Conservation (phyloP, 2,329 filamentous ascomycete genomes). For the Tothia fuscella region DNA sequence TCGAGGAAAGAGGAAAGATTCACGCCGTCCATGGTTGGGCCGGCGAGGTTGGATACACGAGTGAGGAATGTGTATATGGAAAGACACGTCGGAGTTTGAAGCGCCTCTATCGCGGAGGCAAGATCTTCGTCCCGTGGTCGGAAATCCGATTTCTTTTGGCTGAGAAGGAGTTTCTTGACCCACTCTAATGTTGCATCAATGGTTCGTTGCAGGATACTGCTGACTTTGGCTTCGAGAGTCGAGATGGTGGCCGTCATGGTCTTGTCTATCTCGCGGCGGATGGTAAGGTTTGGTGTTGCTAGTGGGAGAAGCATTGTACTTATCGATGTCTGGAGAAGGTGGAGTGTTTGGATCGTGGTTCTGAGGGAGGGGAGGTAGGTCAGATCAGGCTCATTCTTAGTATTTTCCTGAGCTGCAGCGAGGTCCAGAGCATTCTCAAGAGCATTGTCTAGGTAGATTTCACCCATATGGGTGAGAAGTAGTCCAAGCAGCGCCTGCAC, state of each 20-base stretch:
- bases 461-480: slow-evolving; percentile 76
- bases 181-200: slow-evolving; percentile 66
- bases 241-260: slow-evolving; percentile 61
- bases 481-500: slow-evolving; percentile 75
- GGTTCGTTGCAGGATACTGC: slow-evolving; percentile 54
- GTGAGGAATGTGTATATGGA: slow-evolving; percentile 70
- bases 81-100: slow-evolving; percentile 79
- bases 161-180: slow-evolving; percentile 57
- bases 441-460: slow-evolving; percentile 59
- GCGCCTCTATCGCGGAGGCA: slow-evolving; percentile 49
- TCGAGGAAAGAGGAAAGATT: slow-evolving; percentile 74
- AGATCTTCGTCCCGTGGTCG: slow-evolving; percentile 67
- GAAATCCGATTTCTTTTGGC: slow-evolving; percentile 83
- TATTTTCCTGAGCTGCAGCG: slow-evolving; percentile 62
- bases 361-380: slow-evolving; percentile 68
- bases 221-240: slow-evolving; percentile 75
- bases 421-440: slow-evolving; percentile 54
- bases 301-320: slow-evolving; percentile 82
- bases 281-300: slow-evolving; percentile 78
- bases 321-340: slow-evolving; percentile 87
- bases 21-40: slow-evolving; percentile 63
- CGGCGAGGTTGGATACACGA: slow-evolving; percentile 50
- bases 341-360: slow-evolving; percentile 75
- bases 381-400: slow-evolving; percentile 78
- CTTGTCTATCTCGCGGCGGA: slow-evolving; percentile 80